Evolutionary conservation across 2,329 filamentous ascomycete species (phyloP).

Genomic region (Escovopsis weberi): DNA sequence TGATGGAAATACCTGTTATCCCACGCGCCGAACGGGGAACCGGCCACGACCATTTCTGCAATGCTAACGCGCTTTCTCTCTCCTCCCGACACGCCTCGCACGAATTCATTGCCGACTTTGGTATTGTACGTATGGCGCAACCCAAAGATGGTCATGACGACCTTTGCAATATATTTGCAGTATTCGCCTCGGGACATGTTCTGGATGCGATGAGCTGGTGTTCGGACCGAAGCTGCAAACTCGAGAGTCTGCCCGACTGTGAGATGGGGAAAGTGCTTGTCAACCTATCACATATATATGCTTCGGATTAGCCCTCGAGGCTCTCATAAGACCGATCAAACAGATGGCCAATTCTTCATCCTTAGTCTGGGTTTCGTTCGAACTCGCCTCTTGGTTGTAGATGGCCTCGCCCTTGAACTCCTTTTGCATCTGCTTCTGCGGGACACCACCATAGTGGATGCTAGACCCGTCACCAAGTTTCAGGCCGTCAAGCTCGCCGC

Average conservation of each 20-base stretch:
- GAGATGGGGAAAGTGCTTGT: constrained; percentile 64
- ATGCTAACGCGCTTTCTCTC: constrained; percentile 72
- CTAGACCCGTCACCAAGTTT: constrained; percentile 32
- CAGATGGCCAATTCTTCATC: no score
- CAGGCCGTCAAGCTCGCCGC: constrained; percentile 44
- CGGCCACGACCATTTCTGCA: constrained; percentile 58
- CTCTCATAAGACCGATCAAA: no score
- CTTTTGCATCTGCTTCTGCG: constrained; percentile 35
- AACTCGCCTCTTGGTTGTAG: constrained; percentile 55
- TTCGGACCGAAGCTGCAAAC: constrained; percentile 56
- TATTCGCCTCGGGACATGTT: constrained; percentile 48
- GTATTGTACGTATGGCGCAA: constrained; percentile 59
- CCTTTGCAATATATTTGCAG: constrained; percentile 45
- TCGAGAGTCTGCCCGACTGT: constrained; percentile 60
- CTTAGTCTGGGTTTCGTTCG: no score
- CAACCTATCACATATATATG: constrained; percentile 26
- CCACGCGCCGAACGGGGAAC: constrained; percentile 45
- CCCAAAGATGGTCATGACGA: constrained; percentile 58
- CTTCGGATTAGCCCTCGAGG: accelerated
- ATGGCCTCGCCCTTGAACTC: constrained; percentile 52
- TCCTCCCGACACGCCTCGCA: constrained; percentile 57
- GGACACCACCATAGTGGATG: constrained; percentile 51
- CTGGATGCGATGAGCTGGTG: constrained; percentile 48
- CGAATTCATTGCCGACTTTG: constrained; percentile 59
- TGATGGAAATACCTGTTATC: constrained; percentile 40